phyloP scores from a whole-genome alignment of 805 yeast genomes.

The Starmerella apis region DNA sequence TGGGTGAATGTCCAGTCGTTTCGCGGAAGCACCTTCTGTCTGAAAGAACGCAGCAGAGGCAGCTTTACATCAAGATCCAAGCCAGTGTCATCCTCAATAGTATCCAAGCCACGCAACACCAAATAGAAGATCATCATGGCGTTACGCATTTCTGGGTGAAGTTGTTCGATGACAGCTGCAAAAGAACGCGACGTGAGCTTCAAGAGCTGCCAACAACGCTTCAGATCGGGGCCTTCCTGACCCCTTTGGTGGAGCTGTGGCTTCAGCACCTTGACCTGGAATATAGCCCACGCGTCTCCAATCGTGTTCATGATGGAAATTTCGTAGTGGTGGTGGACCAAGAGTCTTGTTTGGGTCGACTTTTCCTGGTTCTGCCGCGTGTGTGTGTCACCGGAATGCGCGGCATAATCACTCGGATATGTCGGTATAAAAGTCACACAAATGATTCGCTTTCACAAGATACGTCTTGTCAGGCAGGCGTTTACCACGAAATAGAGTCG shows the following conservation, averaged over 20 bases:
- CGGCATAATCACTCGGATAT: background rate
- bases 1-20: constrained; percentile 77
- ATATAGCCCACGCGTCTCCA: constrained; percentile 17
- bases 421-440: background rate
- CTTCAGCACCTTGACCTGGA: constrained; percentile 18
- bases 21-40: constrained; percentile 45
- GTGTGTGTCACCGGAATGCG: background rate
- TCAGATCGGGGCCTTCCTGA: constrained; percentile 32
- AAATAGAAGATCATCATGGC: constrained; percentile 74
- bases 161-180: constrained; percentile 83
- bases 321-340: no score
- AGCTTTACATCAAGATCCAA: constrained; percentile 60
- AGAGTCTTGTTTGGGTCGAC: no score
- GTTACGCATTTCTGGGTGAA: constrained; percentile 78
- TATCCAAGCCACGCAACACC: constrained; percentile 81
- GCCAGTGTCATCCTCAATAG: constrained; percentile 93
- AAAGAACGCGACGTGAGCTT: constrained; percentile 75
- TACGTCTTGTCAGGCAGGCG: background rate
- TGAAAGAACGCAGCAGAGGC: constrained; percentile 59
- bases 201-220: constrained; percentile 58
- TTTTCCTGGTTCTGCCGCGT: no score
- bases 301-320: constrained; percentile 10
- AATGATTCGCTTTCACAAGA: background rate
- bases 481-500: no score
- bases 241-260: constrained; percentile 13